phyloP scores from a whole-genome alignment of 306 rosid genomes.

The Lathyrus sativus region DNA sequence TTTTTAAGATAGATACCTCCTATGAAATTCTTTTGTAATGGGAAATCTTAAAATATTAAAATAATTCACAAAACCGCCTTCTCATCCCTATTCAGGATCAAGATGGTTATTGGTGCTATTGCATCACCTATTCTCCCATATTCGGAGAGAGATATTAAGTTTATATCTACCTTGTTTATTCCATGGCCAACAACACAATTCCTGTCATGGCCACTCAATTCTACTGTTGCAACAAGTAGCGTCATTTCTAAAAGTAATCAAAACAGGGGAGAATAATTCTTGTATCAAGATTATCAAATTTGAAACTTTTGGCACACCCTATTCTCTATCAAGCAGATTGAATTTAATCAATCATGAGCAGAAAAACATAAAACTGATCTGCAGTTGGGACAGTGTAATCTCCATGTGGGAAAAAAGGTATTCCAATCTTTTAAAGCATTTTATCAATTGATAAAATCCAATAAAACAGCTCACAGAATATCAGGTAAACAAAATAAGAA shows the following conservation, averaged over 20 bases:
- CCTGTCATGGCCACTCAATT: constrained; percentile 10
- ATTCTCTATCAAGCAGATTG: constrained; percentile 3
- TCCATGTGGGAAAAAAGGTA: not conserved
- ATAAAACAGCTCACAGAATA: constrained; percentile 8
- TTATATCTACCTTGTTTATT: constrained; percentile 5
- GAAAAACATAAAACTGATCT: not conserved
- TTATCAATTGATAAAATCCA: not conserved
- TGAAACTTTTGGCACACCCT: not conserved
- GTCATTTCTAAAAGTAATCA: constrained; percentile 9
- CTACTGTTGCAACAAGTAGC: not conserved
- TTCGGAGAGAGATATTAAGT: not conserved
- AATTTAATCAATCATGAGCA: not conserved
- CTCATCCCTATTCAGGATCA: not conserved
- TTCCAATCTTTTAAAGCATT: not conserved
- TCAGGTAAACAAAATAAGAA: not conserved
- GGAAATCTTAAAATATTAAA: not conserved
- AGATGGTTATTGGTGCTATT: not conserved
- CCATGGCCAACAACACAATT: not conserved
- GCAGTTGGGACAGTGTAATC: not conserved
- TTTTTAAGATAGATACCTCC: not conserved
- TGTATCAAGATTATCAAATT: not conserved
- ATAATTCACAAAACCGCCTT: not conserved
- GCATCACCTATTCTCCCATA: not conserved
- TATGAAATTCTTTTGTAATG: not conserved
- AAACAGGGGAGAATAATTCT: not conserved